Conservation (phyloP, 352 stramenopile species). For the Pythium phragmiticola region DNA sequence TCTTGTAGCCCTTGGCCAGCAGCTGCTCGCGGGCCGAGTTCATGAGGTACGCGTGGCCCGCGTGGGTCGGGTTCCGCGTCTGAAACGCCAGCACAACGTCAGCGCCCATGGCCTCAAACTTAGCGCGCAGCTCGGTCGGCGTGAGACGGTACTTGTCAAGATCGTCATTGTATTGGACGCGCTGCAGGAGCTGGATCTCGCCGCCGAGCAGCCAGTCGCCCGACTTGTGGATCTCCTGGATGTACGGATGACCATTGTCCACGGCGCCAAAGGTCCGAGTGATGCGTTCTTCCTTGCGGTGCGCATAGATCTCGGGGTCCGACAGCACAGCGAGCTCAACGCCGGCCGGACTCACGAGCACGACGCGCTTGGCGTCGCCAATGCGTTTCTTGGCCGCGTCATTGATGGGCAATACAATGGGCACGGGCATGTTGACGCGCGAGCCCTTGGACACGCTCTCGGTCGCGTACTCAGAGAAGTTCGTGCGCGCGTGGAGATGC, state of each 20-base stretch:
- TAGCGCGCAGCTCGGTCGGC: slow-evolving; percentile 89
- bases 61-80: slow-evolving; percentile 97
- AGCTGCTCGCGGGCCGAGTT: slow-evolving; percentile 94
- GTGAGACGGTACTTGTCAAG: slow-evolving; percentile 97
- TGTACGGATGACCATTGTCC: slow-evolving; percentile 96
- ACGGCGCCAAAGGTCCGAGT: slow-evolving; percentile 97
- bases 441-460: slow-evolving; percentile 76
- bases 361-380: slow-evolving; percentile 77
- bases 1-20: slow-evolving; percentile 92
- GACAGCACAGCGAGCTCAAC: slow-evolving; percentile 92
- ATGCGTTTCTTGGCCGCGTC: slow-evolving; percentile 91
- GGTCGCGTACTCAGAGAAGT: slow-evolving; percentile 92
- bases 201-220: slow-evolving; percentile 95
- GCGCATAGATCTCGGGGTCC: slow-evolving; percentile 94
- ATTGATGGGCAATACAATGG: slow-evolving; percentile 96
- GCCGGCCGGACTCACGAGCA: slow-evolving; percentile 93
- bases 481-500: slow-evolving; percentile 83
- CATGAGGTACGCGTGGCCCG: slow-evolving; percentile 98
- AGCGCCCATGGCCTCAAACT: slow-evolving; percentile 94
- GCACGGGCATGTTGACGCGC: slow-evolving; percentile 96
- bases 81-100: slow-evolving; percentile 98
- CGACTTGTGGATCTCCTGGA: slow-evolving; percentile 93
- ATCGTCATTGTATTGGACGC: slow-evolving; percentile 96
- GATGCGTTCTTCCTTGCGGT: slow-evolving; percentile 98
- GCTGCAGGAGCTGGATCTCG: slow-evolving; percentile 95